Evolutionary conservation across 2,329 filamentous ascomycete species (phyloP).

Genomic region (Penicillium sp.): DNA sequence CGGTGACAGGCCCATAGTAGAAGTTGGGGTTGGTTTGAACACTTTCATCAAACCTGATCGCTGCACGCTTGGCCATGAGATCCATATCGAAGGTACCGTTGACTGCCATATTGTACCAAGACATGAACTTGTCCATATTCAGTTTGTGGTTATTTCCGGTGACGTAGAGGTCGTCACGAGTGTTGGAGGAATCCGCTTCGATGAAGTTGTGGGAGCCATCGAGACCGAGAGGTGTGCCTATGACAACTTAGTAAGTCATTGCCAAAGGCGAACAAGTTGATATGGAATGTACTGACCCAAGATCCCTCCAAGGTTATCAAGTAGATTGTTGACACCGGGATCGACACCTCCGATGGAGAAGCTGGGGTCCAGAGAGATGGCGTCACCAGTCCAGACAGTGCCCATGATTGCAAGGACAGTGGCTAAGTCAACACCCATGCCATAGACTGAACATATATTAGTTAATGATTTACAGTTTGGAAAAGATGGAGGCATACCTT

Average conservation of each 20-base stretch:
- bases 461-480: not conserved
- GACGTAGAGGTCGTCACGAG: slow-evolving; percentile 55
- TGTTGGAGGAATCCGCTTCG: slow-evolving; percentile 56
- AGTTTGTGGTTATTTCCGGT: slow-evolving; percentile 53
- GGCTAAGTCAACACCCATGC: slow-evolving; percentile 50
- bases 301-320: slow-evolving; percentile 47
- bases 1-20: slow-evolving; percentile 56
- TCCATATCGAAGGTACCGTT: slow-evolving; percentile 46
- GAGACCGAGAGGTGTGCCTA: slow-evolving; percentile 50
- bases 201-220: slow-evolving; percentile 57
- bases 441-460: slow-evolving; percentile 38
- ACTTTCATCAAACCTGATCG: slow-evolving; percentile 49
- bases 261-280: not conserved
- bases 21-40: slow-evolving; percentile 55
- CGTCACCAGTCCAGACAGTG: slow-evolving; percentile 53
- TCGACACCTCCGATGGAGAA: slow-evolving; percentile 56
- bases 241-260: not conserved
- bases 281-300: slow-evolving; percentile 30
- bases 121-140: slow-evolving; percentile 55
- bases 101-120: slow-evolving; percentile 46
- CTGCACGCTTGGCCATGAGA: slow-evolving; percentile 46
- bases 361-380: slow-evolving; percentile 50
- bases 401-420: slow-evolving; percentile 49
- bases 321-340: slow-evolving; percentile 40
- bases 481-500: slow-evolving; percentile 20